Conservation (phyloP, 768 basidiomycete genomes). For the Kwoniella heveanensis region DNA sequence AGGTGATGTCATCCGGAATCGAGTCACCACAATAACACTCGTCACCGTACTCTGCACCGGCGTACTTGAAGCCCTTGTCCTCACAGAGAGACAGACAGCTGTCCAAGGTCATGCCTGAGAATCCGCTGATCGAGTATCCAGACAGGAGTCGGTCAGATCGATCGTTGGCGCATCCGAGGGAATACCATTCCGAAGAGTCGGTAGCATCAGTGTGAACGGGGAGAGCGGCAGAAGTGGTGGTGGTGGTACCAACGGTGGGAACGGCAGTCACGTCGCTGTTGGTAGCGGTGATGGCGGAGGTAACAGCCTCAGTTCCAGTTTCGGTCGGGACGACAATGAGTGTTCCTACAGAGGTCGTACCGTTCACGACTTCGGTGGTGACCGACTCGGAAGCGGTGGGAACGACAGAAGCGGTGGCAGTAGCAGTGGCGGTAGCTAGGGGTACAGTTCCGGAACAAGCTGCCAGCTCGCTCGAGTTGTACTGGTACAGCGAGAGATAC, state of each 20-base stretch:
- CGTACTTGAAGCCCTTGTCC: slow-evolving; percentile 50
- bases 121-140: slow-evolving; percentile 17
- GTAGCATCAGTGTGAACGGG: slow-evolving; percentile 30
- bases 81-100: slow-evolving; percentile 51
- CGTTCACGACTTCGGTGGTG: slow-evolving; percentile 6
- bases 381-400: slow-evolving; percentile 5
- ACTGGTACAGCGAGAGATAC: slow-evolving; percentile 48
- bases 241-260: slow-evolving; percentile 10
- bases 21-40: slow-evolving; percentile 55
- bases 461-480: slow-evolving; percentile 30
- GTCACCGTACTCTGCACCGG: slow-evolving; percentile 54
- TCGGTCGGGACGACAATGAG: slow-evolving; percentile 3
- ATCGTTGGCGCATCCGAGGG: slow-evolving; percentile 54
- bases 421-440: slow-evolving; percentile 12
- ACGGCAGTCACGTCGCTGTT: slow-evolving; percentile 18
- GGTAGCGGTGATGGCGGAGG: slow-evolving; percentile 15
- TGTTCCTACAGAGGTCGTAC: slow-evolving; percentile 9
- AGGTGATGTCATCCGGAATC: slow-evolving; percentile 34
- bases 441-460: slow-evolving; percentile 13
- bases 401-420: slow-evolving; percentile 13
- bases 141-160: slow-evolving; percentile 33
- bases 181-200: slow-evolving; percentile 51
- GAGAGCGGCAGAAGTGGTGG: slow-evolving; percentile 23
- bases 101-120: slow-evolving; percentile 51
- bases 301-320: slow-evolving; percentile 12